Evolutionary conservation across 805 yeast genomes (phyloP).

Genomic region (Saccharomyces eubayanus): DNA sequence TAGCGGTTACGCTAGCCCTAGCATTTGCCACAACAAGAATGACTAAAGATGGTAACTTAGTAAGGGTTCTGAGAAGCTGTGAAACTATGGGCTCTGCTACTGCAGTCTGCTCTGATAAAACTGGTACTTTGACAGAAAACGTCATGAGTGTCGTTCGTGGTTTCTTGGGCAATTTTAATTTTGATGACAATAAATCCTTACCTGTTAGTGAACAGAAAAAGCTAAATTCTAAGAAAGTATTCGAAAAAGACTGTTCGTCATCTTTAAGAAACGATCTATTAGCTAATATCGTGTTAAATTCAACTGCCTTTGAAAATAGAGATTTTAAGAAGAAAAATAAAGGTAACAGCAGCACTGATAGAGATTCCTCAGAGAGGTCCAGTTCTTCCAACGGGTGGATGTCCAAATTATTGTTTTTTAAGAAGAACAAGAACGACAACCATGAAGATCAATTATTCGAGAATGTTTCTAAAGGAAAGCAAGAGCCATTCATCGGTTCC

Average conservation of each 20-base stretch:
- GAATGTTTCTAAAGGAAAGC: slow-evolving; percentile 12
- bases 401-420: not conserved
- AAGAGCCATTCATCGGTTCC: slow-evolving; percentile 75
- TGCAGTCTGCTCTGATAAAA: slow-evolving; percentile 92
- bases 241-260: slow-evolving; percentile 8
- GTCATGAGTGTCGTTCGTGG: slow-evolving; percentile 85
- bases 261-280: slow-evolving; percentile 25
- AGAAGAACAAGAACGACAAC: slow-evolving; percentile 1
- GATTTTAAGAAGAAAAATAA: slow-evolving; percentile 8
- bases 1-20: slow-evolving; percentile 92
- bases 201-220: not conserved
- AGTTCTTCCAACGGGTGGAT: not conserved
- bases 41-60: slow-evolving; percentile 94
- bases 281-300: slow-evolving; percentile 65
- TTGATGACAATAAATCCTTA: slow-evolving; percentile 38
- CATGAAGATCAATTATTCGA: slow-evolving; percentile 11
- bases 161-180: slow-evolving; percentile 48
- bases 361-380: not conserved
- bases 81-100: slow-evolving; percentile 99
- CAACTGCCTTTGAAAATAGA: slow-evolving; percentile 83
- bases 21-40: slow-evolving; percentile 98
- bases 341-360: not conserved
- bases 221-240: slow-evolving; percentile 1
- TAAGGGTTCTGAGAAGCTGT: slow-evolving; percentile 87
- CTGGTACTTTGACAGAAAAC: slow-evolving; percentile 94